Base-by-base conservation (phyloP, 495 filamentous ascomycete species). In the Xylaria telfairii region DNA sequence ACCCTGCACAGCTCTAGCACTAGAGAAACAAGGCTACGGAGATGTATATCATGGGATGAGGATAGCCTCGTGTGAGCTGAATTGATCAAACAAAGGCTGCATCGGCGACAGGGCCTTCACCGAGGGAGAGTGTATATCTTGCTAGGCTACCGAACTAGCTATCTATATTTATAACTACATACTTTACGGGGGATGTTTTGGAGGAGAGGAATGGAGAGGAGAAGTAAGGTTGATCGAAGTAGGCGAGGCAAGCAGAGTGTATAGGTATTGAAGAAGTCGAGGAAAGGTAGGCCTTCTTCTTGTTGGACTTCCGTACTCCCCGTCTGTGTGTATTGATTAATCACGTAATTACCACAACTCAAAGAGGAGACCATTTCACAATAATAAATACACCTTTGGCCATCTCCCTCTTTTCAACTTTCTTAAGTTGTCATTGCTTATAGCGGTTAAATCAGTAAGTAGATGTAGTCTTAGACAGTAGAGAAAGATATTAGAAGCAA, bases 41-140 rank as follows among this genome's bases (percentile, higher is more conserved):
- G 64, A 32, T 26, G 46, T 54, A 47, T 66, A 41, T 66, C 47
- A 53, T 7, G 37, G 65, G 21, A 39, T 57, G 15, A 44, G n/a
- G 12, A 21, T 12, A 13, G 12, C 44, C 41, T 57, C 17, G 51
- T 30, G 30, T 0, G 26, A 56, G 49, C 65, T 44, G 57, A 54
- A 39, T 42, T 26, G 17, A 54, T 17, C 51, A 54, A 46, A 39
- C 12, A 21, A 41, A 17, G 65, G 51, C 32, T 44, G 65, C 47
- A 57, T 47, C 42, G 60, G 65, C 65, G 65, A 59, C 53, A 53
- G 65, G 47, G 65, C 60, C 65, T 59, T 60, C 42, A 12, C 28
- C 49, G 60, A 6, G 65, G 41, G 53, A 24, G 53, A 47, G 47
- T 59, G 34, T 60, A 47, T 59, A 46, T 60, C 51, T 68, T 57